Percentiles rank a stretch among this genome's conserved stretches.
These are phyloP conservation scores for Venturia asperata DNA, from an alignment of 2,329 filamentous ascomycete genomes.

Conservation along the genomic window DNA sequence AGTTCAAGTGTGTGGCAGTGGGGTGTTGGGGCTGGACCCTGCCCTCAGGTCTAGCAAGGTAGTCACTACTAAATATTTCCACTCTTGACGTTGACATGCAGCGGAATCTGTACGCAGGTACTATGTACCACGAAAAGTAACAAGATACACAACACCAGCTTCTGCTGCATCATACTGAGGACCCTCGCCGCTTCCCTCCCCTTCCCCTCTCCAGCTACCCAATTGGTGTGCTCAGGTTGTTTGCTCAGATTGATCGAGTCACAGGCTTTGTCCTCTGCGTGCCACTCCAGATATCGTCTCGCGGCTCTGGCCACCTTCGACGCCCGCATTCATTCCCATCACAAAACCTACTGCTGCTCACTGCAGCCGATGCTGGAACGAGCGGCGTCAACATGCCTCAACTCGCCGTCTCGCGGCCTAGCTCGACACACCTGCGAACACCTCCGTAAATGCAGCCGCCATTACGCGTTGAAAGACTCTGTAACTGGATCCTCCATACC, in stretches of 20 bases:
- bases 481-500: neutral
- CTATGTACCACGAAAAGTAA: no score
- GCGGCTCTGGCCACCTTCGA: neutral
- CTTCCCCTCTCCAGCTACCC: no score
- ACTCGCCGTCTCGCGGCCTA: slow-evolving; percentile 25
- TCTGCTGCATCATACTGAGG: neutral
- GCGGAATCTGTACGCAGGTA: no score
- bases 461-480: neutral
- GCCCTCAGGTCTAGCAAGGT: no score
- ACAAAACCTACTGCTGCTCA: neutral
- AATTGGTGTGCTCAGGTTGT: neutral
- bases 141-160: no score
- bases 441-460: slow-evolving; percentile 13
- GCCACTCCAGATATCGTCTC: neutral
- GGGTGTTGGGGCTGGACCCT: no score
- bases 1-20: neutral
- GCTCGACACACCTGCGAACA: slow-evolving; percentile 15
- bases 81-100: no score
- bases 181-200: neutral
- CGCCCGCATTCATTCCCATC: neutral
- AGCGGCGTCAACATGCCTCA: slow-evolving; percentile 48
- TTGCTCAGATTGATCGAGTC: neutral
- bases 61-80: no score
- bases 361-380: slow-evolving; percentile 49
- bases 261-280: neutral